Evolutionary conservation across 306 rosid species (phyloP), one percentile per base, ranked within the genome.

Genomic region (Prunus mume): DNA sequence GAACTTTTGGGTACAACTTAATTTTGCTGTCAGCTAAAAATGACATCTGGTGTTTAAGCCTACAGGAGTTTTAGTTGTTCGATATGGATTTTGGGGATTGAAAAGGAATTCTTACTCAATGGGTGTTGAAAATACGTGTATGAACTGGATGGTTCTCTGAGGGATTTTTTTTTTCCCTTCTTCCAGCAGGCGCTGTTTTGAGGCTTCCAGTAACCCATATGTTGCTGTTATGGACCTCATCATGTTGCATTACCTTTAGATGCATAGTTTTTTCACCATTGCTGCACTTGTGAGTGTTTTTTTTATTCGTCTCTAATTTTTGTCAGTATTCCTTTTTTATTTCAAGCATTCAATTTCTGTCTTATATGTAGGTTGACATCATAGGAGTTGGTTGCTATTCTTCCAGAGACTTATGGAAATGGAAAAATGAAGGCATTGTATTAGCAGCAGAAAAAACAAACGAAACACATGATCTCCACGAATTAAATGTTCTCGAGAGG

Each of bases 321-420:
- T 12, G 1, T 34, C 17, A 7, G 1, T n/a, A 54, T 0, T 55
- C 38, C 6, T 13, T 55, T 10, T 19, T 24, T 12, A 32, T 67
- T 51, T 57, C 27, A 68, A 19, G 28, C 43, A 45, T 9, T 68
- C 17, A 73, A 8, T 46, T 4, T 49, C 11, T n/a, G 12, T 69
- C 27, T 50, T 12, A 43, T 50, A 3, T 68, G 76, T 80, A 92
- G 99, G 99, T 96, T 68, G 99, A 96, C 91, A 87, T 96, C 64
- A 87, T 93, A 73, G 99, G 99, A 81, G 98, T 96, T 43, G 89
- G 99, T 69, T 96, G 99, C 88, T 96, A 96, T 84, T 96, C 99
- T 63, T 96, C 99, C 57, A 92, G 83, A 80, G 97, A 96, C 88
- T 81, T 96, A 63, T 93, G 98, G 99, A 87, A 88, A 68, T 96